Evolutionary conservation across 2,329 filamentous ascomycete genomes (phyloP).

Genomic region (Calonectria pteridis): DNA sequence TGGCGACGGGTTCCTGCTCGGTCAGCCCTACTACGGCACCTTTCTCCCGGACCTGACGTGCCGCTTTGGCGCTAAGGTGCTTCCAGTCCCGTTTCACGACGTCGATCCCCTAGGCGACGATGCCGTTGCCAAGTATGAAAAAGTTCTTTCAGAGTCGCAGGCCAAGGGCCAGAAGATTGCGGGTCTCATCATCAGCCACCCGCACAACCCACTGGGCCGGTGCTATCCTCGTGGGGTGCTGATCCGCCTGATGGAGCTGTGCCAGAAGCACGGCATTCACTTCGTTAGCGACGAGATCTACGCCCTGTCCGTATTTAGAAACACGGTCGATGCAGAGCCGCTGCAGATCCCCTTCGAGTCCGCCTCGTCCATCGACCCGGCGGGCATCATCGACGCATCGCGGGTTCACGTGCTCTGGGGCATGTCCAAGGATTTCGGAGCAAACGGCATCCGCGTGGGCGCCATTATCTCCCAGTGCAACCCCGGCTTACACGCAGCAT

Average conservation of each 20-base stretch:
- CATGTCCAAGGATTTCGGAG: conserved; percentile 66
- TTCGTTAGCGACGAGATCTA: conserved; percentile 65
- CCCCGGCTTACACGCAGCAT: conserved; percentile 50
- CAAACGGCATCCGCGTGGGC: conserved; percentile 67
- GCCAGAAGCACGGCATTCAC: conserved; percentile 61
- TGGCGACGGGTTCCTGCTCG: conserved; percentile 56
- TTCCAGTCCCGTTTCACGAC: conserved; percentile 58
- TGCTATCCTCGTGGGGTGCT: conserved; percentile 58
- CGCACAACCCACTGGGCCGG: conserved; percentile 65
- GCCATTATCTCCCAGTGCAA: conserved; percentile 63
- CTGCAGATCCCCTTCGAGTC: conserved; percentile 57
- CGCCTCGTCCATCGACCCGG: conserved; percentile 56
- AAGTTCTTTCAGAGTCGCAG: conserved; percentile 54
- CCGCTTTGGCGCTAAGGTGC: conserved; percentile 56
- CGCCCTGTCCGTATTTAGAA: conserved; percentile 64
- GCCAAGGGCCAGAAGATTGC: conserved; percentile 55
- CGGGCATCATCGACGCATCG: conserved; percentile 59
- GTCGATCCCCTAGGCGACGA: conserved; percentile 57
- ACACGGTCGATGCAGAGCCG: conserved; percentile 46
- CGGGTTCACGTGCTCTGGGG: conserved; percentile 65
- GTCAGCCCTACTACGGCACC: conserved; percentile 61
- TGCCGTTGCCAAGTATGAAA: conserved; percentile 60
- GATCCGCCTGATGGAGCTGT: conserved; percentile 59
- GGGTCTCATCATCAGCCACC: conserved; percentile 63
- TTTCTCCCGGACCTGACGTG: conserved; percentile 60